phyloP scores from a whole-genome alignment of 106 monocot genomes.

The Gastrodia elata region DNA sequence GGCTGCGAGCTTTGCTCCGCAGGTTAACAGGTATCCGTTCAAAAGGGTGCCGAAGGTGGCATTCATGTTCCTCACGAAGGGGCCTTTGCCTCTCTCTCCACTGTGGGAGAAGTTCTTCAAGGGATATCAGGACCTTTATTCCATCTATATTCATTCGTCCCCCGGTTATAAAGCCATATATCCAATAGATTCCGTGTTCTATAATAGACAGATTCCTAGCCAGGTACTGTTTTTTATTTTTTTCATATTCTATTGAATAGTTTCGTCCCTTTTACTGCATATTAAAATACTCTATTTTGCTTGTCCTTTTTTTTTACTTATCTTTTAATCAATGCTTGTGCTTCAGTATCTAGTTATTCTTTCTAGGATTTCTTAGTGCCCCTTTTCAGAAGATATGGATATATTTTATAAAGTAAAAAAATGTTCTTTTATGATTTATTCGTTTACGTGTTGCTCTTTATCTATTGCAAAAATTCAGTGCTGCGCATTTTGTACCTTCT shows the following conservation, averaged over 20 bases:
- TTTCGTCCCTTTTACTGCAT: not conserved
- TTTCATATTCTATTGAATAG: not conserved
- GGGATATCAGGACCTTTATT: constrained; percentile 11
- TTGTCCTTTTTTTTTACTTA: not conserved
- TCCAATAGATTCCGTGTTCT: constrained; percentile 14
- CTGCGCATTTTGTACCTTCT: not conserved
- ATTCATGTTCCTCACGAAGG: constrained; percentile 23
- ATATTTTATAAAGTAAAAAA: not conserved
- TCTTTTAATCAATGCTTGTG: not conserved
- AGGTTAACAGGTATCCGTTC: constrained; percentile 11
- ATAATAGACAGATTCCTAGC: constrained; percentile 28
- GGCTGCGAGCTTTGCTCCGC: constrained; percentile 12
- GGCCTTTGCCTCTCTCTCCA: constrained; percentile 16
- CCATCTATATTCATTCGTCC: constrained; percentile 19
- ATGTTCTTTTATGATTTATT: not conserved
- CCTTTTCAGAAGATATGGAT: not conserved
- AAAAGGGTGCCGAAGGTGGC: constrained; percentile 16
- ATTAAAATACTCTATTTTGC: not conserved
- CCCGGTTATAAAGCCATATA: constrained; percentile 14
- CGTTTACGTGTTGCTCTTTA: not conserved
- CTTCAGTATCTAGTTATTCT: not conserved
- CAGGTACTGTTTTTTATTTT: constrained; percentile 14
- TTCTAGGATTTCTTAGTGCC: not conserved
- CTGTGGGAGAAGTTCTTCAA: constrained; percentile 22
- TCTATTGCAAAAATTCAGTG: not conserved